Evolutionary conservation across 768 basidiomycete species (phyloP), one percentile per base, ranked within the genome.

Genomic region (Aureoboletus auriporus): DNA sequence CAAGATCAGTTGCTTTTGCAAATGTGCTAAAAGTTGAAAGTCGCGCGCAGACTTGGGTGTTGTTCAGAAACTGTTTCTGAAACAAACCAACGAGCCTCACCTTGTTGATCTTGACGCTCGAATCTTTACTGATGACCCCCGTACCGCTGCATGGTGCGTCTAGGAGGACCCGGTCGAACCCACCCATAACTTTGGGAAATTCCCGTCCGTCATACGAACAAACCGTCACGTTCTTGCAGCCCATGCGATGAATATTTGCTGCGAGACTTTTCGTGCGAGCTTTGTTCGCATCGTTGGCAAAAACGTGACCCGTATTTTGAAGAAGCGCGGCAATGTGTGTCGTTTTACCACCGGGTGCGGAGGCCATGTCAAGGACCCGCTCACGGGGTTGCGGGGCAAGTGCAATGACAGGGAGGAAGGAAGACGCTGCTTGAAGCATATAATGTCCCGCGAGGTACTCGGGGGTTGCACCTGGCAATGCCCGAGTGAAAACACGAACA

Each of bases 401-500:
- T 4, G 96, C 92, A 54, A 98, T 94, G 61, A 98, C 96, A 46
- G 96, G 96, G n/a, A 99, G 79, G 78, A 99, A 97, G 1, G 96
- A 98, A 6, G 93, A 95, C 10, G 96, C 96, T 6, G 96, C 92
- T 74, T 99, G 96, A 23, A 98, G 87, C 91, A 99, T 98, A 70
- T 99, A 99, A 65, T 99, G 94, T 3, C 96, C 96, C 0, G 96
- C 93, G 34, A 99, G 82, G 69, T 99, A 99, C 71, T 99, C 96
- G 10, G 96, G 96, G 2, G 96, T 98, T 6, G 96, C 96, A 65
- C 89, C 84, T 85, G 56, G 30, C 29, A 36, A 45, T 12, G 12
- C 6, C 17, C 36, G 9, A 11, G 23, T 43, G 38, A 42, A 35
- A n/a, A 47, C 7, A 42, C 33, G 17, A 29, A 42, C 39, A n/a